Base-by-base conservation (phyloP, 2,329 filamentous ascomycete species). In the Fusarium annulatum region DNA sequence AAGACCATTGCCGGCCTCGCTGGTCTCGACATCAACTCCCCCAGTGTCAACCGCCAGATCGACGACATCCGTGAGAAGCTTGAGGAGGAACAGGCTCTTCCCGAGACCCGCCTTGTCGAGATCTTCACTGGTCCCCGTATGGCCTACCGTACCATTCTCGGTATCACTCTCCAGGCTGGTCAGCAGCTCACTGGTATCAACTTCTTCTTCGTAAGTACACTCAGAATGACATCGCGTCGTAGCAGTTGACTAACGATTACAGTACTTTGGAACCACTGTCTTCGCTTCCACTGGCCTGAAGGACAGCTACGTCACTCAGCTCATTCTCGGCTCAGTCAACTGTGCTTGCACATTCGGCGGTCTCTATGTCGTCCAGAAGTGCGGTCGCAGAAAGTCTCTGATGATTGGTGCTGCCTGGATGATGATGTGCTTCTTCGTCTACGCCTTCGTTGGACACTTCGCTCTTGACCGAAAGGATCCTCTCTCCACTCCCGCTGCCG, bases 61-160 rank as follows among this genome's bases (percentile, higher is more conserved):
- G 79, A 80, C 8, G 87, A 90, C 62, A 89, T 90, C 67, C 83
- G 84, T 39, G 80, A 82, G 68, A 88, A 89, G 76, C 79, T 88
- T 7, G 81, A 85, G 6, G 88, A 89, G 77, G 82, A 81, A 59
- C 72, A 77, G 45, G 81, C 83, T 41, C 82, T 84, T 1, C 83
- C 84, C n/a, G 84, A 87, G 62, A 85, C 86, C 39, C 83, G 81
- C 33, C 86, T 85, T 82, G 79, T 85, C 67, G 91, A 92, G 76
- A 90, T 92, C 79, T 92, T 93, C 77, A 92, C 90, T 23, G 91
- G 87, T 5, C 90, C 90, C 16, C 86, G 89, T 30, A 93, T 93
- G 88, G 74, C 88, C 10, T 90, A 93, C 80, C 87, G 91, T 33
- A 91, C 89, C 0, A 52, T 89, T 0, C 85, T 93, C 1, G 91